These are phyloP conservation scores for Manihot esculenta DNA, from an alignment of 441 rosid genomes.

Conservation along the genomic window DNA sequence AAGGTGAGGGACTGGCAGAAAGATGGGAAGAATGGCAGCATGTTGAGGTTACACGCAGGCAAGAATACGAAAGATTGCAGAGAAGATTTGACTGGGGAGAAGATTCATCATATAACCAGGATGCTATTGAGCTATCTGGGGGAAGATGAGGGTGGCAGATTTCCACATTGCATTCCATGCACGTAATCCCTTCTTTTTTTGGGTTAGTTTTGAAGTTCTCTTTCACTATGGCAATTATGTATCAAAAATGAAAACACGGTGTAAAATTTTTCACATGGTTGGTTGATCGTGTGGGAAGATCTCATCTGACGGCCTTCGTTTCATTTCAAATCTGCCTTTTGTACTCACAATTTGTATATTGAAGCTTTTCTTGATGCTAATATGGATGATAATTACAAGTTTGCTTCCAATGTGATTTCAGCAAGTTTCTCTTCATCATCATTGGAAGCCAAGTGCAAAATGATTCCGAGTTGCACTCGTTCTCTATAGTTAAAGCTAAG, in stretches of 20 bases:
- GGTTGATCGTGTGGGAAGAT: background rate
- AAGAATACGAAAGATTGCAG: slow-evolving; percentile 78
- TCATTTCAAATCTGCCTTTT: background rate
- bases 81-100: slow-evolving; percentile 86
- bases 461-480: too few species aligned
- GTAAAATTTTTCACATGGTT: too few species aligned
- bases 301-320: background rate
- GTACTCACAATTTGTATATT: background rate
- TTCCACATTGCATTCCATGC: background rate
- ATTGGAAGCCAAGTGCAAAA: too few species aligned
- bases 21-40: slow-evolving; percentile 99
- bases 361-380: background rate
- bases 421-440: background rate
- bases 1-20: slow-evolving; percentile 95
- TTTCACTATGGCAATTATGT: background rate
- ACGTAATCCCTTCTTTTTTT: background rate
- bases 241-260: slow-evolving; percentile 1
- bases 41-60: slow-evolving; percentile 76
- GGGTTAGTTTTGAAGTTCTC: slow-evolving; percentile 8
- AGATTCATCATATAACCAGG: slow-evolving; percentile 77
- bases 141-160: slow-evolving; percentile 55
- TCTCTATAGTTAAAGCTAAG: too few species aligned
- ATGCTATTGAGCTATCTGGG: slow-evolving; percentile 86
- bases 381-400: background rate
- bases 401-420: background rate